A percentile compares a stretch with the other conserved stretches of the same genome.
Conservation (phyloP, 2,329 filamentous ascomycete species). For the Triangularia setosa region DNA sequence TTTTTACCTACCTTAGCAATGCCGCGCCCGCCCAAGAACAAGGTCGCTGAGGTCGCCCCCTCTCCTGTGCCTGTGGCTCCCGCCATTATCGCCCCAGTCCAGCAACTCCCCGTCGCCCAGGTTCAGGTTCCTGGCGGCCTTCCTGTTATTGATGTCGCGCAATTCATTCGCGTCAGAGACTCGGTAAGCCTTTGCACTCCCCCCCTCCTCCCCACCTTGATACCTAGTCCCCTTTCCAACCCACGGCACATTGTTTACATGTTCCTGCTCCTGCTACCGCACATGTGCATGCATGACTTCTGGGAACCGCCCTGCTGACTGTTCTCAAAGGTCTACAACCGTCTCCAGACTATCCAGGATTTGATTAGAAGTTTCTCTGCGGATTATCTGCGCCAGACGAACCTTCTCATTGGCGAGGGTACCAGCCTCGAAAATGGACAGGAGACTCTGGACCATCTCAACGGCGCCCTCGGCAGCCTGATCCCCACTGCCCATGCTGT, state of each 20-base stretch:
- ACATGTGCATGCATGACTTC: not conserved
- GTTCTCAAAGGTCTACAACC: conserved; percentile 61
- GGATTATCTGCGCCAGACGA: conserved; percentile 85
- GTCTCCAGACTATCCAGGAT: conserved; percentile 74
- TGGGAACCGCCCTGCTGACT: conserved; percentile 33
- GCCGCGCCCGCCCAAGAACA: conserved; percentile 46
- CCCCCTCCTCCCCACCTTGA: not conserved
- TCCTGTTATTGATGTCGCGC: conserved; percentile 62
- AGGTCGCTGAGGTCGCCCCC: conserved; percentile 22
- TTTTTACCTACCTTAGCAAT: conserved; percentile 31
- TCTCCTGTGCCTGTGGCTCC: conserved; percentile 16
- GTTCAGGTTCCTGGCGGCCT: conserved; percentile 27
- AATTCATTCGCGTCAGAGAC: conserved; percentile 77
- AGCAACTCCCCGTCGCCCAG: conserved; percentile 14
- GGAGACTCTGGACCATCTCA: conserved; percentile 47
- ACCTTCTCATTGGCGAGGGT: conserved; percentile 69
- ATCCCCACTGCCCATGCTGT: conserved; percentile 38
- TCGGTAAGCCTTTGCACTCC: conserved; percentile 57
- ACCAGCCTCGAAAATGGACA: conserved; percentile 45
- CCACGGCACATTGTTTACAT: conserved; percentile 24
- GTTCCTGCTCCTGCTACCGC: conserved; percentile 8
- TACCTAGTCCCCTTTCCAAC: not conserved
- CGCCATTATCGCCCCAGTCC: conserved; percentile 8
- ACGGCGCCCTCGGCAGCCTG: conserved; percentile 45
- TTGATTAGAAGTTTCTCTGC: conserved; percentile 75